Base-by-base conservation (phyloP, 176 grass and related monocot genomes). In the Hsuehochloa calcarea region DNA sequence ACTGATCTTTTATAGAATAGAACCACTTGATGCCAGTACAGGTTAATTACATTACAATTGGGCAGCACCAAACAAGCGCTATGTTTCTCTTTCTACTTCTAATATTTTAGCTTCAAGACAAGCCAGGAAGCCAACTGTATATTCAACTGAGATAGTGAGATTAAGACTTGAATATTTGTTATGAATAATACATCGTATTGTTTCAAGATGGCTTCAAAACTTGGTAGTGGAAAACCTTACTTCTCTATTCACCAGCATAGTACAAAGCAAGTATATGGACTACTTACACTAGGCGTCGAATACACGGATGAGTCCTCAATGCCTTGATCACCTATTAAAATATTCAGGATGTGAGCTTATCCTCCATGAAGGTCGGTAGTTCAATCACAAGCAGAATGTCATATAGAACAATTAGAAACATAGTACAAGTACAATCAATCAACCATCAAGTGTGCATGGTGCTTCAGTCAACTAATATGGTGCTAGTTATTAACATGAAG, bases 221-320 rank as follows among this genome's bases (percentile, higher is more conserved):
- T 52, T 40, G 8, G 1, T 26, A 17, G 27, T 40, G 4, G 31
- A 9, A 40, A 23, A 52, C 34, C 34, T 51, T 9, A 38, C 58
- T 80, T 69, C 11, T 54, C 12, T 54, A 16, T 47, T 23, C 20
- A 66, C 71, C 12, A 27, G 15, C 80, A 12, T 15, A 67, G 41
- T 7, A 88, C 26, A 38, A 16, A 34, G 40, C 8, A 41, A 11
- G 38, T 60, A 39, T 34, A 35, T 1, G n/a, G 10, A 75, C 16
- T 62, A 84, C 91, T 84, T 96, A 99, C 93, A 99, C 91, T 70
- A 99, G 93, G 16, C 88, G 96, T 62, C 93, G 92, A 51, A 99
- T 96, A 27, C 90, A 85, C 76, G 96, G 96, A 86, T 99, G 93
- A 65, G 96, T 94, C 80, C 93, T 99, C 80, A 99, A 84, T 86